phyloP scores from a whole-genome alignment of 108 stramenopile species.

The Conticribra guillardii region DNA sequence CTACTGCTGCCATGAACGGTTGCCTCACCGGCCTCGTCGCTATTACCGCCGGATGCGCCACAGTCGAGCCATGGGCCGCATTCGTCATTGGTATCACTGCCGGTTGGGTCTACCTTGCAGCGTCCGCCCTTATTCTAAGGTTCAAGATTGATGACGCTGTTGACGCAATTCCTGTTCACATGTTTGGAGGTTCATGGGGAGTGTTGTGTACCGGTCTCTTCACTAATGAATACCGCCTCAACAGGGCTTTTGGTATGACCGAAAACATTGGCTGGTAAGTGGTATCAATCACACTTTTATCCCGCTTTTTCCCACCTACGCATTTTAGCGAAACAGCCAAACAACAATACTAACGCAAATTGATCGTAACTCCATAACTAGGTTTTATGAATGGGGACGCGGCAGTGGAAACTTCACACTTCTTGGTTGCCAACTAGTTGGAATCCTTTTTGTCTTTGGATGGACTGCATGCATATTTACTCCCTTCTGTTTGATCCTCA shows the following conservation, averaged over 20 bases:
- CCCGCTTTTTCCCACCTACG: too few species aligned
- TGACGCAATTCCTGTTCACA: conserved; percentile 75
- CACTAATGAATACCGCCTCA: conserved; percentile 30
- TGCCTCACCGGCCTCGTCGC: conserved; percentile 73
- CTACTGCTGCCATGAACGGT: conserved; percentile 60
- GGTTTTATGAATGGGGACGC: conserved; percentile 68
- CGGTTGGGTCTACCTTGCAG: conserved; percentile 57
- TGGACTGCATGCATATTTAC: conserved; percentile 80
- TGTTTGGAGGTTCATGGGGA: conserved; percentile 90
- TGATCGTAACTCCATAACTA: conserved; percentile 55
- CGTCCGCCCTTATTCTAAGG: conserved; percentile 47
- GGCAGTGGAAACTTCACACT: conserved; percentile 71
- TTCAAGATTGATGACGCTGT: conserved; percentile 74
- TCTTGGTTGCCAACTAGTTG: conserved; percentile 66
- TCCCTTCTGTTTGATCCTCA: conserved; percentile 83
- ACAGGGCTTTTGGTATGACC: conserved; percentile 15
- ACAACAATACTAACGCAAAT: too few species aligned
- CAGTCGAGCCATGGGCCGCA: conserved; percentile 78
- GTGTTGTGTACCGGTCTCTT: conserved; percentile 58
- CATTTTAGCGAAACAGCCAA: too few species aligned
- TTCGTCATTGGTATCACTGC: conserved; percentile 74
- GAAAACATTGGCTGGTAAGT: conserved; percentile 36
- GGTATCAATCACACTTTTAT: background rate
- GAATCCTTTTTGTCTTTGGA: conserved; percentile 72
- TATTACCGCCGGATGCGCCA: conserved; percentile 74